Conservation (phyloP, 176 grass and related monocot species). For the Otatea glauca region DNA sequence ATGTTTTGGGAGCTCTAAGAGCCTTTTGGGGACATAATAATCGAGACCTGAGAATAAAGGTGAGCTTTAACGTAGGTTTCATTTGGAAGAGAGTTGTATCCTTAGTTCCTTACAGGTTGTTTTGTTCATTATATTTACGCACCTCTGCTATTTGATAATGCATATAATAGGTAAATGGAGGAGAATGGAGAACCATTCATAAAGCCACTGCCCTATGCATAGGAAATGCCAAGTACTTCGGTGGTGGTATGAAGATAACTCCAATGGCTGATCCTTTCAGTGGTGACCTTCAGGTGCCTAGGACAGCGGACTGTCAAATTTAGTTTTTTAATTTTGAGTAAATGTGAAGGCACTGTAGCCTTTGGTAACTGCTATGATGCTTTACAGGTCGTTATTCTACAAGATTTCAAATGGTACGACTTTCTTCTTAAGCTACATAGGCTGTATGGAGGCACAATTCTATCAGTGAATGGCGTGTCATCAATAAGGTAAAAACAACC, state of each 20-base stretch:
- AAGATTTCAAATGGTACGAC: slow-evolving; percentile 93
- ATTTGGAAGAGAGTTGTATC: slow-evolving; percentile 31
- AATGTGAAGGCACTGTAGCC: neutral
- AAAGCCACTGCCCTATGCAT: slow-evolving; percentile 86
- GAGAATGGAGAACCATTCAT: slow-evolving; percentile 71
- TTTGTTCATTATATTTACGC: slow-evolving; percentile 21
- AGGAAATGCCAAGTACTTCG: slow-evolving; percentile 94
- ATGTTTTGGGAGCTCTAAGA: slow-evolving; percentile 86
- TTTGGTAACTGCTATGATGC: slow-evolving; percentile 37
- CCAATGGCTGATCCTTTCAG: slow-evolving; percentile 77
- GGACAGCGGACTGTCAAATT: neutral
- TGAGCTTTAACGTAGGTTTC: slow-evolving; percentile 38
- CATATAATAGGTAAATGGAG: slow-evolving; percentile 73
- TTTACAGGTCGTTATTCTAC: slow-evolving; percentile 77
- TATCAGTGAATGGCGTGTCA: slow-evolving; percentile 68
- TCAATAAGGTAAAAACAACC: slow-evolving; percentile 62
- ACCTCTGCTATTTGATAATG: slow-evolving; percentile 12
- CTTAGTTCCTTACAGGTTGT: slow-evolving; percentile 23
- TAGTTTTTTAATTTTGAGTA: neutral
- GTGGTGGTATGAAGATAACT: slow-evolving; percentile 93
- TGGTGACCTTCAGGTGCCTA: slow-evolving; percentile 79
- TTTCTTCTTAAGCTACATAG: slow-evolving; percentile 91
- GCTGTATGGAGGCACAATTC: slow-evolving; percentile 79
- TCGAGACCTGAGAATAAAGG: slow-evolving; percentile 84
- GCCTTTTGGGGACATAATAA: slow-evolving; percentile 83